Evolutionary conservation across 176 grass and related monocot genomes (phyloP), one percentile per base, ranked within the genome.

Genomic region (Avena sativa): DNA sequence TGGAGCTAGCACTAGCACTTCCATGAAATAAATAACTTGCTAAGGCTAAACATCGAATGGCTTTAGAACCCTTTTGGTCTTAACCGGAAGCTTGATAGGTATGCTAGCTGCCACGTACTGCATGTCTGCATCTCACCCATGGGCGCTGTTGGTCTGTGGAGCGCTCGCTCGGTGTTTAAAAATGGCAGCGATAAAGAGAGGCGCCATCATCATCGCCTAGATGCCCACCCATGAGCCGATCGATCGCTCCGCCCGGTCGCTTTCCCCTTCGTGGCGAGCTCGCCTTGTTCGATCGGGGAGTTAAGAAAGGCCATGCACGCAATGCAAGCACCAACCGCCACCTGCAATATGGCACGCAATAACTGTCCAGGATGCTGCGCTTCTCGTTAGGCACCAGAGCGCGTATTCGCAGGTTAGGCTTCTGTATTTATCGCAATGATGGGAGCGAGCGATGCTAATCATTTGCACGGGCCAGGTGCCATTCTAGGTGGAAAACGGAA

Each of bases 241-340:
- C 20, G 7, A n/a, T 25, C 49, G 51, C 55, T 60, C 69, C 64
- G 49, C 62, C 40, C 78, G 12, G 38, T 71, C 71, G 78, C 77
- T 78, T 82, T 88, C 80, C 40, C 52, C 59, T 32, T 38, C 9
- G 17, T 9, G n/a, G 20, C 71, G 59, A 46, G 68, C 75, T 60
- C 47, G 56, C 65, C 74, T 81, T 25, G 74, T 32, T 6, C 76
- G 63, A 34, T 2, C 63, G 0, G 40, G 10, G 36, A 38, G 74
- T 66, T 83, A 84, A 71, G 43, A 25, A 30, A 19, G 50, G 38
- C 21, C 84, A 30, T 13, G 12, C 61, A 26, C 9, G 4, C 40
- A 43, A 58, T 4, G 47, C 51, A 15, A 3, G 15, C n/a, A 53
- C 80, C 81, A 91, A 91, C 89, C 3, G 66, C 86, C 74, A 20